Evolutionary conservation across 768 basidiomycete species (phyloP).

Genomic region (Russula dissimulans): DNA sequence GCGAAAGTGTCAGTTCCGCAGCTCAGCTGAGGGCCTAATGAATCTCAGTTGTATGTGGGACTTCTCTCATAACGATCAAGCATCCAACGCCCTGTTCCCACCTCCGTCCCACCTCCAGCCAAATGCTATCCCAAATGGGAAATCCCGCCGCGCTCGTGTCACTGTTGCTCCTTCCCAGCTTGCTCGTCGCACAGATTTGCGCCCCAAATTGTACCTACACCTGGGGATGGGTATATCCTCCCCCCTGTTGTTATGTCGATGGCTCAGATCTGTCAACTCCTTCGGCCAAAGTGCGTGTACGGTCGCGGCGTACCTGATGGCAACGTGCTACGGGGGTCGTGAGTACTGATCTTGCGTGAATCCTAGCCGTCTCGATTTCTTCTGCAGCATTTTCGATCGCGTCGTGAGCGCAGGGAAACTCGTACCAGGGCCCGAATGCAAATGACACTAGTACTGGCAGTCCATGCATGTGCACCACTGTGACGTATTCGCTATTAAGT

Average conservation of each 20-base stretch:
- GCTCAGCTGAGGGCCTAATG: no score
- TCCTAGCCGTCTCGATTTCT: background rate
- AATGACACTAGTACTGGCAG: background rate
- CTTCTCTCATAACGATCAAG: no score
- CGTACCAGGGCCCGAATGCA: background rate
- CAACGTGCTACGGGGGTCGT: conserved; percentile 7
- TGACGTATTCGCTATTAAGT: conserved; percentile 7
- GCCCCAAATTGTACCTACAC: background rate
- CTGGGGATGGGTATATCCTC: background rate
- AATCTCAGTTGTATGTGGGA: no score
- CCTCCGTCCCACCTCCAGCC: background rate
- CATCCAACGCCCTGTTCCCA: no score
- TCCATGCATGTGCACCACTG: conserved; percentile 8
- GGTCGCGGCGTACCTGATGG: background rate
- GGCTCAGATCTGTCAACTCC: background rate
- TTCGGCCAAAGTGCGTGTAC: conserved; percentile 4
- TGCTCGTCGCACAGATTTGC: background rate
- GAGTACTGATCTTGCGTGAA: background rate
- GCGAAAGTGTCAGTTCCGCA: no score
- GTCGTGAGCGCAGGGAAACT: no score
- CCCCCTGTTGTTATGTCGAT: no score
- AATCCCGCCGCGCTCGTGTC: background rate
- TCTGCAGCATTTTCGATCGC: conserved; percentile 1
- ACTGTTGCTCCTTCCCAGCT: background rate
- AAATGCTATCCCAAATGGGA: background rate